These are phyloP conservation scores for Xylariaceae sp. DNA, from an alignment of 2,329 filamentous ascomycete genomes.

Conservation along the genomic window DNA sequence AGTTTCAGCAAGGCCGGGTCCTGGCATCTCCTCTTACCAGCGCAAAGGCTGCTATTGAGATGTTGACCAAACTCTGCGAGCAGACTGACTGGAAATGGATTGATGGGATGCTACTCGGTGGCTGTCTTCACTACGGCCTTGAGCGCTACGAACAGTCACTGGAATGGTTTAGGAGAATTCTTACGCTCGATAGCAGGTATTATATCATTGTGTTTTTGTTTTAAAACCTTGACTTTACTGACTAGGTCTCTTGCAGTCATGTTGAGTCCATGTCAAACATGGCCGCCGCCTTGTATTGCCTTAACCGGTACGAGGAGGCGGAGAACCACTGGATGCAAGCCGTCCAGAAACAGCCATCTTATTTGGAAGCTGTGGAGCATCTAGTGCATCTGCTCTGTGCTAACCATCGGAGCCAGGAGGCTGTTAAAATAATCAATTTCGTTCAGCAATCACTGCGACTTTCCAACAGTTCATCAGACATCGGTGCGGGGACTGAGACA, in stretches of 20 bases:
- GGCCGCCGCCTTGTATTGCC: slow-evolving; percentile 79
- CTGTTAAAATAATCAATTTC: slow-evolving; percentile 78
- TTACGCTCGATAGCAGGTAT: slow-evolving; percentile 51
- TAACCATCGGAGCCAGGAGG: slow-evolving; percentile 74
- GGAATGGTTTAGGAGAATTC: slow-evolving; percentile 66
- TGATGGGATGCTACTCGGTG: slow-evolving; percentile 85
- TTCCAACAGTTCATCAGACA: slow-evolving; percentile 33
- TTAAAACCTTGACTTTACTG: not conserved
- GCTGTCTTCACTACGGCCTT: slow-evolving; percentile 86
- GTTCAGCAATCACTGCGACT: slow-evolving; percentile 69
- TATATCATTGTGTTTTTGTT: slow-evolving; percentile 21
- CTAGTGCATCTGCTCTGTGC: slow-evolving; percentile 81
- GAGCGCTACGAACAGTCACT: slow-evolving; percentile 75
- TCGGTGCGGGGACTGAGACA: slow-evolving; percentile 4
- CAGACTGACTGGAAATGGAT: slow-evolving; percentile 84
- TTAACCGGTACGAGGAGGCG: slow-evolving; percentile 77
- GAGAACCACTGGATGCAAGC: slow-evolving; percentile 80
- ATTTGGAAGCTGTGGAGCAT: slow-evolving; percentile 93
- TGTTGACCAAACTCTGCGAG: slow-evolving; percentile 69
- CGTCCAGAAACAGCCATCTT: slow-evolving; percentile 76
- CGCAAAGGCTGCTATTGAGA: slow-evolving; percentile 63
- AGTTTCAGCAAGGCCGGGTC: slow-evolving; percentile 23
- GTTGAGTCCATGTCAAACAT: slow-evolving; percentile 93
- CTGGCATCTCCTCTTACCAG: slow-evolving; percentile 43
- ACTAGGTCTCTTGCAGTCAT: slow-evolving; percentile 50